These are phyloP conservation scores for Coemansia sp. DNA, from an alignment of 192 early-diverging fungal genomes.

Conservation along the genomic window DNA sequence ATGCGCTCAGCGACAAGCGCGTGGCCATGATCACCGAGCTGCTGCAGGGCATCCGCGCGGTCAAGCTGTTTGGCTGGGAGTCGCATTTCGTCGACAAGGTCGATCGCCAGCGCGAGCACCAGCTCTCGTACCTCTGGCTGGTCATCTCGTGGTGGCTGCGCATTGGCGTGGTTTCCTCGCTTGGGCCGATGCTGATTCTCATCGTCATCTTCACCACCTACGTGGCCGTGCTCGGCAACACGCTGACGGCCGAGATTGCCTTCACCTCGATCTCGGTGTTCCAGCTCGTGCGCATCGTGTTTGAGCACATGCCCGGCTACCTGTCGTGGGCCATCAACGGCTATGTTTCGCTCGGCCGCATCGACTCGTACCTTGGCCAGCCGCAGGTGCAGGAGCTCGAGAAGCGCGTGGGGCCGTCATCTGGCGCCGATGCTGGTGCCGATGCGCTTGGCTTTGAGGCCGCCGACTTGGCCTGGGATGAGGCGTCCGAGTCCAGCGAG, in stretches of 20 bases:
- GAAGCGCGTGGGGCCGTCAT: conserved; percentile 28
- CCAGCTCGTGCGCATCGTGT: conserved; percentile 63
- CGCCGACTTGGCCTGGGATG: conserved; percentile 46
- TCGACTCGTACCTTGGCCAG: conserved; percentile 76
- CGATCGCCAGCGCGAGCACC: conserved; percentile 62
- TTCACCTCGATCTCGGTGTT: conserved; percentile 77
- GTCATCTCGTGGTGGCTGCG: conserved; percentile 58
- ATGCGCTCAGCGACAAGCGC: conserved; percentile 68
- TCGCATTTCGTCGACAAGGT: conserved; percentile 68
- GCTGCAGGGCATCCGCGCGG: conserved; percentile 83
- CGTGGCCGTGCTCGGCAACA: conserved; percentile 58
- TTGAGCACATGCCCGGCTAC: conserved; percentile 64
- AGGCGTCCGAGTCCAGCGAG: conserved; percentile 3
- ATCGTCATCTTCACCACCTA: conserved; percentile 62
- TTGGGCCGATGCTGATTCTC: conserved; percentile 66
- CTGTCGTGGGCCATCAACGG: conserved; percentile 63
- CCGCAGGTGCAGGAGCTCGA: conserved; percentile 62
- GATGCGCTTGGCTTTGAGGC: conserved; percentile 26
- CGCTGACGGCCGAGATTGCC: conserved; percentile 62
- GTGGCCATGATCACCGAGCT: conserved; percentile 81
- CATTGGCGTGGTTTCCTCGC: conserved; percentile 55
- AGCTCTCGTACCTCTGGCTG: conserved; percentile 59
- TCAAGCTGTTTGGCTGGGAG: conserved; percentile 92
- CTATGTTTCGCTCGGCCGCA: conserved; percentile 64
- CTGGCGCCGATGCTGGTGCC: neutral